phyloP scores from a whole-genome alignment of 2,329 filamentous ascomycete genomes.

The Alternaria solani region DNA sequence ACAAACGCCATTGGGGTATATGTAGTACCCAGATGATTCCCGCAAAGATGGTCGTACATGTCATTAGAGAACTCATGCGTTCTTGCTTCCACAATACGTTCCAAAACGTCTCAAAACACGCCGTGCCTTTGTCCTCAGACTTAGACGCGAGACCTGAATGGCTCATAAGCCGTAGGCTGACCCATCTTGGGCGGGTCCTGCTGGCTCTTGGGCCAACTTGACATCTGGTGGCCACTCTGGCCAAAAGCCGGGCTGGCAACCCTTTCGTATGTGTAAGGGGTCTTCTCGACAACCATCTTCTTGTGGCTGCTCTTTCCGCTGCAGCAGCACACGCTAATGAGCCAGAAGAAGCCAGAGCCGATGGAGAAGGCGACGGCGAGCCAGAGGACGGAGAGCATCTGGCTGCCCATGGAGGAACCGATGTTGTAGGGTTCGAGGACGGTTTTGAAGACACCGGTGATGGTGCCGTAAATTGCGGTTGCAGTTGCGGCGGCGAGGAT shows the following conservation, averaged over 20 bases:
- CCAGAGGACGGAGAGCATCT: slow-evolving; percentile 79
- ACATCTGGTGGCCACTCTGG: slow-evolving; percentile 37
- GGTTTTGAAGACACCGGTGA: slow-evolving; percentile 73
- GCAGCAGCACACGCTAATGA: slow-evolving; percentile 92
- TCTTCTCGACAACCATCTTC: slow-evolving; percentile 64
- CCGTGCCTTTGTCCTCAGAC: background rate
- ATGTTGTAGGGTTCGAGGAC: slow-evolving; percentile 77
- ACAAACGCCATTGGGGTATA: slow-evolving; percentile 2
- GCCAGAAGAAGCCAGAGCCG: slow-evolving; percentile 85
- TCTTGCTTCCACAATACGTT: background rate
- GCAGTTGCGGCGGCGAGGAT: slow-evolving; percentile 74
- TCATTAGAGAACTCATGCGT: slow-evolving; percentile 12
- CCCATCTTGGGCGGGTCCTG: slow-evolving; percentile 33
- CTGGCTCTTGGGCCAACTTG: slow-evolving; percentile 27
- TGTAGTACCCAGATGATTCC: background rate
- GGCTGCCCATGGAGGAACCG: slow-evolving; percentile 69
- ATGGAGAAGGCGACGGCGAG: slow-evolving; percentile 80
- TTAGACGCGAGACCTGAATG: slow-evolving; percentile 48
- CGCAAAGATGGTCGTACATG: slow-evolving; percentile 19
- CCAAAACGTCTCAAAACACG: background rate
- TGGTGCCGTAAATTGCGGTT: slow-evolving; percentile 75
- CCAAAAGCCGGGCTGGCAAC: slow-evolving; percentile 55
- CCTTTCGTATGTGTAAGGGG: slow-evolving; percentile 68
- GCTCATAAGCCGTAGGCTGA: slow-evolving; percentile 52
- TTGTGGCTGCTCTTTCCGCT: slow-evolving; percentile 65